phyloP scores from a whole-genome alignment of 352 stramenopile genomes.

The Globisporangium parvum region DNA sequence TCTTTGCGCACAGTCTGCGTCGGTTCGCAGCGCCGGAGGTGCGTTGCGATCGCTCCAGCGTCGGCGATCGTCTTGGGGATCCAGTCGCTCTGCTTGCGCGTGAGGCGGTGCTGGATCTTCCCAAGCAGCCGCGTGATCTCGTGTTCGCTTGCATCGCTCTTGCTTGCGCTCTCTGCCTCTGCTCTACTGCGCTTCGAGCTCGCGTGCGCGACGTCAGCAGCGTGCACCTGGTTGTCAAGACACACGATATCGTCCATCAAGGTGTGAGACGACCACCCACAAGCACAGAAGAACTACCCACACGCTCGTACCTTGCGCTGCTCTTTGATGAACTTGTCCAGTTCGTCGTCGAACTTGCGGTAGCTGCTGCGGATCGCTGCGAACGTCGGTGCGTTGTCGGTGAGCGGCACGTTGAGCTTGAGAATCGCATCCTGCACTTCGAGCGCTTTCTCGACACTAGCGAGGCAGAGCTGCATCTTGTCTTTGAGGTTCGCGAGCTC shows the following conservation, averaged over 20 bases:
- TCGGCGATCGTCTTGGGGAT: conserved; percentile 57
- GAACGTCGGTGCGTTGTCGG: conserved; percentile 47
- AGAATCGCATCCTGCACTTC: conserved; percentile 56
- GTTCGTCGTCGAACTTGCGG: conserved; percentile 35
- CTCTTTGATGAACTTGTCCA: conserved; percentile 47
- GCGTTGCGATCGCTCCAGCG: conserved; percentile 29
- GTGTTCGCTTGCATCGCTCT: conserved; percentile 11
- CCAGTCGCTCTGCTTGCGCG: conserved; percentile 58
- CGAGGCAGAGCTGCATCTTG: conserved; percentile 52
- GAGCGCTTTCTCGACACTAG: conserved; percentile 48
- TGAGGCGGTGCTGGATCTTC: conserved; percentile 60
- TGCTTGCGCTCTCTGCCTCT: conserved; percentile 13
- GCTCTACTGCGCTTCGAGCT: conserved; percentile 6
- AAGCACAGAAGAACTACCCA: neutral
- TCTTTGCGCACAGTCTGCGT: conserved; percentile 47
- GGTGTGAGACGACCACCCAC: too few relatives aligned
- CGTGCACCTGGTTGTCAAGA: too few relatives aligned
- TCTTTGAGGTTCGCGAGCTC: conserved; percentile 52
- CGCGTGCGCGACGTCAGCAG: conserved; percentile 5
- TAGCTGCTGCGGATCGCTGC: conserved; percentile 50
- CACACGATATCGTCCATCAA: too few relatives aligned
- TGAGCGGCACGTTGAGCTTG: conserved; percentile 57
- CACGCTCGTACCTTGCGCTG: conserved; percentile 30
- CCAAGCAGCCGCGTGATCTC: conserved; percentile 36
- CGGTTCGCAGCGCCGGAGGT: conserved; percentile 25